Evolutionary conservation across 805 yeast species (phyloP), one percentile per base, ranked within the genome.

Genomic region (Metschnikowia picachoensis): DNA sequence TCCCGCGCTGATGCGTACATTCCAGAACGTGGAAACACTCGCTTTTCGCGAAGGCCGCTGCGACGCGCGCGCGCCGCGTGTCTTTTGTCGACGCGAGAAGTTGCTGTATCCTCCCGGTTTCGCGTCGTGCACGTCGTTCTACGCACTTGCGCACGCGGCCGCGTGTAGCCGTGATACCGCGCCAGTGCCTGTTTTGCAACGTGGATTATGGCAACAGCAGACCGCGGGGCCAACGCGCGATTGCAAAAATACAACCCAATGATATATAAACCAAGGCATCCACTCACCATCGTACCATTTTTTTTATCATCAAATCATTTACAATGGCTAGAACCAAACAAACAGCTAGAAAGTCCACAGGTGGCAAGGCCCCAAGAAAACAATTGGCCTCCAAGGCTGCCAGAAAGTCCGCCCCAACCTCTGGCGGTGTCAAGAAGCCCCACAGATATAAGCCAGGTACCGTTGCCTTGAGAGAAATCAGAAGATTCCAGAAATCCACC

Each of bases 381-480:
- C 95, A 86, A 73, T 77, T 86, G 64, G 95, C 95, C 55, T 86
- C 95, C 51, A 86, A 86, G 77, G 95, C 94, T 62, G 95, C 95
- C 56, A 86, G 95, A 85, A 86, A 86, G 68, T 86, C 94, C 35
- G 95, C 95, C 43, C 95, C 95, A 82, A 78, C 88, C 45, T 79
- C 90, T 52, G 94, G 94, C 69, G 95, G 95, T 84, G 94, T 87
- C 62, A 86, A 86, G 83, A 86, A 86, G 73, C 94, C 94, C 55
- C 95, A 87, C 83, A 87, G 96, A 85, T 88, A 87, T 79, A 86
- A 86, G 87, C 95, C 96, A 76, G 96, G 96, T 83, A 87, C 94
- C 66, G 94, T 86, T 64, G 97, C 97, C 53, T 80, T 89, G 70
- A 85, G 96, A 78, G 98, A 92, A 78, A 88, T 94, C 67, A 86